Percentiles rank a stretch among this genome's conserved stretches.
These are phyloP conservation scores for Thecaphora thlaspeos DNA, from an alignment of 1,284 basidiomycete genomes.

Conservation along the genomic window DNA sequence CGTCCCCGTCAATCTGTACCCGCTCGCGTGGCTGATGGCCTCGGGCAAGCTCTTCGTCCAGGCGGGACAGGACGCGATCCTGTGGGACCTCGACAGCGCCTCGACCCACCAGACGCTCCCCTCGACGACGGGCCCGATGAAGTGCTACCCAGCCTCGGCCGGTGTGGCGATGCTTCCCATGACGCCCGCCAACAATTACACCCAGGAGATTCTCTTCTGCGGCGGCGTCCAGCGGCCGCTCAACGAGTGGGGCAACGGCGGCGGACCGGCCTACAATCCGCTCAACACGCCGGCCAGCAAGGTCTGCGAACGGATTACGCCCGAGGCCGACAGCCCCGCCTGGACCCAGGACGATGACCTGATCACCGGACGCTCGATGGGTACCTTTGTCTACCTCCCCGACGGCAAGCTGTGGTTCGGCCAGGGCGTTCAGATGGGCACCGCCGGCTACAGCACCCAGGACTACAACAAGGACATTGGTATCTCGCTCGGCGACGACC, in stretches of 20 bases:
- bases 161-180: constrained; percentile 44
- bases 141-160: constrained; percentile 47
- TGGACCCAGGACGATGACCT: constrained; percentile 40
- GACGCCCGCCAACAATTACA: constrained; percentile 39
- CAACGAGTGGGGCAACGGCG: constrained; percentile 23
- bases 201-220: constrained; percentile 48
- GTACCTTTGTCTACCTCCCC: constrained; percentile 47
- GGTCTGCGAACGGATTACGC: constrained; percentile 45
- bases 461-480: constrained; percentile 41
- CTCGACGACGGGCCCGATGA: constrained; percentile 7
- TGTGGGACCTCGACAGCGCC: constrained; percentile 36
- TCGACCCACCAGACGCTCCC: constrained; percentile 40
- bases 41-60: constrained; percentile 45
- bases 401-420: constrained; percentile 48
- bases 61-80: constrained; percentile 35
- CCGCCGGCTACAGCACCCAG: constrained; percentile 36
- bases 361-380: constrained; percentile 40
- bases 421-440: constrained; percentile 47
- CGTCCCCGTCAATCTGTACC: constrained; percentile 46
- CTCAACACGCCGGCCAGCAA: constrained; percentile 48
- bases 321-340: constrained; percentile 14
- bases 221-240: constrained; percentile 39
- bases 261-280: constrained; percentile 34
- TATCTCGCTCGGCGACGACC: constrained; percentile 52
- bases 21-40: constrained; percentile 45